Evolutionary conservation across 2,329 filamentous ascomycete species (phyloP).

Genomic region (Aspergillus sp.): DNA sequence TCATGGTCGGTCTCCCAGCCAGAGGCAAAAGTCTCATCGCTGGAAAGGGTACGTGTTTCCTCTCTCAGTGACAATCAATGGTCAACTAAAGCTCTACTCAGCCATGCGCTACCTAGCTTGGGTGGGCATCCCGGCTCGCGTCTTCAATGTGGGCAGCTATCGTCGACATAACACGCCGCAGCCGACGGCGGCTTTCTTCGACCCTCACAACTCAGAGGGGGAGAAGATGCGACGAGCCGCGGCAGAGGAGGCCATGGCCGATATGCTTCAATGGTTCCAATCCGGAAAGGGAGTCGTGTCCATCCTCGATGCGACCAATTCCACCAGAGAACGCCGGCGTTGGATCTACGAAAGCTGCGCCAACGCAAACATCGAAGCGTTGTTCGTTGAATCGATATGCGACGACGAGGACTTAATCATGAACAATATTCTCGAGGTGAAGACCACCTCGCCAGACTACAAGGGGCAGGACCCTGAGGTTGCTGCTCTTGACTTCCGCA

Average conservation of each 20-base stretch:
- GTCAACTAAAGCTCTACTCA: slow-evolving; percentile 32
- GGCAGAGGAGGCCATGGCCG: slow-evolving; percentile 83
- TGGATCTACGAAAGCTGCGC: slow-evolving; percentile 86
- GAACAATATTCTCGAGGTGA: slow-evolving; percentile 97
- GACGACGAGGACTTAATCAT: slow-evolving; percentile 95
- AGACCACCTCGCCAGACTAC: slow-evolving; percentile 95
- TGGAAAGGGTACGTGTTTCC: slow-evolving; percentile 73
- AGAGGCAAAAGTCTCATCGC: slow-evolving; percentile 97
- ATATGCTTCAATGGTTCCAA: slow-evolving; percentile 93
- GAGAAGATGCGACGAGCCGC: slow-evolving; percentile 84
- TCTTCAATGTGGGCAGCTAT: slow-evolving; percentile 97
- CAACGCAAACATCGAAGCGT: slow-evolving; percentile 75
- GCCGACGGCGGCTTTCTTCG: slow-evolving; percentile 92
- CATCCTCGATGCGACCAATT: slow-evolving; percentile 95
- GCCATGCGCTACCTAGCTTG: slow-evolving; percentile 92
- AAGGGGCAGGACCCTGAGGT: slow-evolving; percentile 87
- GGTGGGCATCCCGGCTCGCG: slow-evolving; percentile 89
- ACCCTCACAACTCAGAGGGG: slow-evolving; percentile 82
- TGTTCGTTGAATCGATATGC: slow-evolving; percentile 97
- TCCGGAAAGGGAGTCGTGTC: slow-evolving; percentile 76
- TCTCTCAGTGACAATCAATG: not conserved
- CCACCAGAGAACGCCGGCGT: slow-evolving; percentile 79
- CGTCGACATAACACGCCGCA: slow-evolving; percentile 86
- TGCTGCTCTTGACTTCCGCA: slow-evolving; percentile 86
- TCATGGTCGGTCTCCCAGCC: slow-evolving; percentile 96